phyloP scores from a whole-genome alignment of 1,284 basidiomycete species.

The Chalciporus sp. region DNA sequence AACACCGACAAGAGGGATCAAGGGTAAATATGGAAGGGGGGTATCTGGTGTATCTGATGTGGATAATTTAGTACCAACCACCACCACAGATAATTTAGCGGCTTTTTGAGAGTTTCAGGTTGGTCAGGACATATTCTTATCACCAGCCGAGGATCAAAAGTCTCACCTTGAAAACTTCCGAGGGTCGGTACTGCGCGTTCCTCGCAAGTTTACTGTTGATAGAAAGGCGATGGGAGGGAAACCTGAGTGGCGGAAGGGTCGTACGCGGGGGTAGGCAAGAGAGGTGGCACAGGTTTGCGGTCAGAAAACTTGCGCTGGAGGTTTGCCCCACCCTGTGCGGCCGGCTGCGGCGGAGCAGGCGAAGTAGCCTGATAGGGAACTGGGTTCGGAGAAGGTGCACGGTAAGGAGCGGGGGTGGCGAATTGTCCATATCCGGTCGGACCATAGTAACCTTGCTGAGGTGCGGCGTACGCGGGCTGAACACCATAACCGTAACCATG shows the following conservation, averaged over 20 bases:
- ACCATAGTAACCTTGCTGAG: conserved; percentile 22
- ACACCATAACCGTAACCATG: conserved; percentile 22
- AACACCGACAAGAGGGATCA: conserved; percentile 2
- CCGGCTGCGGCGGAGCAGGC: conserved; percentile 12
- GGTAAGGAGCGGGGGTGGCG: conserved; percentile 8
- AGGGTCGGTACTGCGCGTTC: background rate
- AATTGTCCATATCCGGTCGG: conserved; percentile 24
- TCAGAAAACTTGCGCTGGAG: conserved; percentile 36
- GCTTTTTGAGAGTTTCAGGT: background rate
- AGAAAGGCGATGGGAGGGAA: conserved; percentile 23
- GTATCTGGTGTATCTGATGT: conserved; percentile 6
- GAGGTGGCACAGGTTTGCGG: conserved; percentile 36
- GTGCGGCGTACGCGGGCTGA: conserved; percentile 20
- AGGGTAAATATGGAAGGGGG: background rate
- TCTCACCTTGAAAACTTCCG: conserved; percentile 14
- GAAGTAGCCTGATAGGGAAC: conserved; percentile 16
- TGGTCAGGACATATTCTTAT: conserved; percentile 1
- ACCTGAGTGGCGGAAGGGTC: conserved; percentile 26
- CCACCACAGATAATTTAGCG: conserved; percentile 7
- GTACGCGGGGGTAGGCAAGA: conserved; percentile 25
- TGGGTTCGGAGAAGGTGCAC: conserved; percentile 1
- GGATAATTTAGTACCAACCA: background rate
- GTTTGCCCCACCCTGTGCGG: conserved; percentile 29
- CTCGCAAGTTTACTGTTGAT: conserved; percentile 3
- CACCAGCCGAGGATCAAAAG: background rate